A percentile compares a stretch with the other conserved stretches of the same genome.
Conservation (phyloP, 352 stramenopile genomes). For the Albugo laibachii region DNA sequence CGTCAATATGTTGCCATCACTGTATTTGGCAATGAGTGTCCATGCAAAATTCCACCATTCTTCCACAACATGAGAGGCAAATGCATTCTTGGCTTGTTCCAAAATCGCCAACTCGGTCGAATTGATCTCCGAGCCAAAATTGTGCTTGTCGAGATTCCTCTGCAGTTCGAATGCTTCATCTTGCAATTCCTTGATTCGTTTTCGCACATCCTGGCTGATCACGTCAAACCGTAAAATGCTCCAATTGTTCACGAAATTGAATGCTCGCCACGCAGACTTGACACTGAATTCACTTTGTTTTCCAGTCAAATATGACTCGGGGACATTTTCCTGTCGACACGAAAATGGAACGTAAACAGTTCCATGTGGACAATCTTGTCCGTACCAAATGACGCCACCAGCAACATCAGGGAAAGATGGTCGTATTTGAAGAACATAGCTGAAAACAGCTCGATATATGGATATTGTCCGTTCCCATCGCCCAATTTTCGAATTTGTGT, state of each 20-base stretch:
- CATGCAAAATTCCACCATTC: constrained; percentile 46
- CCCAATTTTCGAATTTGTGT: constrained; percentile 23
- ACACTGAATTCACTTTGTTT: constrained; percentile 47
- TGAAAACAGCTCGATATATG: constrained; percentile 76
- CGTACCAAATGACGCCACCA: constrained; percentile 45
- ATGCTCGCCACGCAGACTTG: constrained; percentile 63
- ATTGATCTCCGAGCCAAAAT: constrained; percentile 9
- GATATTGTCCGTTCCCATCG: constrained; percentile 82
- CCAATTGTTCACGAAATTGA: constrained; percentile 80
- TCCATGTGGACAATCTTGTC: constrained; percentile 32
- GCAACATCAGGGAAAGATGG: constrained; percentile 16
- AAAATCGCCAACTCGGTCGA: constrained; percentile 8
- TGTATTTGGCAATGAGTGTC: constrained; percentile 49
- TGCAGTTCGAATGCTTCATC: constrained; percentile 13
- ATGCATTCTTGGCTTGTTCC: constrained; percentile 20
- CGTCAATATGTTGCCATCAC: constrained; percentile 45
- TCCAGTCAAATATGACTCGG: constrained; percentile 31
- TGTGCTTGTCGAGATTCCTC: background rate
- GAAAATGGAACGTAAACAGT: constrained; percentile 63
- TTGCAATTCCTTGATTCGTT: constrained; percentile 18
- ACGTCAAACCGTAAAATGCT: constrained; percentile 50
- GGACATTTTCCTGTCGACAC: constrained; percentile 22
- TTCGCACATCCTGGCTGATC: constrained; percentile 35
- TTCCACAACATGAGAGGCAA: constrained; percentile 26
- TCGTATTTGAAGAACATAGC: constrained; percentile 50